These are phyloP conservation scores for Brassica juncea DNA, from an alignment of 345 rosid genomes.

Conservation along the genomic window DNA sequence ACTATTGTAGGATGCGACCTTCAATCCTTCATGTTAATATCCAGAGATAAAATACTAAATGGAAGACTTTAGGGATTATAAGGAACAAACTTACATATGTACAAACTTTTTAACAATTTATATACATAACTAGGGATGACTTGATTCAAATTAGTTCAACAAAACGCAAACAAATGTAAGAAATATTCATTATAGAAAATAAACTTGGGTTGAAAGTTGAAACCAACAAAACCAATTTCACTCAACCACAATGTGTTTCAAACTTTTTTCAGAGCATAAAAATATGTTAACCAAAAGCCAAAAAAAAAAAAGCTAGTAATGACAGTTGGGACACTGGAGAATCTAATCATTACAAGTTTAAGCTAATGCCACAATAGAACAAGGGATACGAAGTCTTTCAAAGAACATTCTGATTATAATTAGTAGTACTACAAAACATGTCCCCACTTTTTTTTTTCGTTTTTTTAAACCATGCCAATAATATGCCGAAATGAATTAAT, in stretches of 20 bases:
- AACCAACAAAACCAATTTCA: background rate
- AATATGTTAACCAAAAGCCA: background rate
- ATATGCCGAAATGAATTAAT: too few relatives aligned
- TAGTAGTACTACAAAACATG: background rate
- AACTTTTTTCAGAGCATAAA: background rate
- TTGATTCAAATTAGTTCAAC: background rate
- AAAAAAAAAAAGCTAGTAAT: background rate
- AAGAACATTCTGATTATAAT: constrained; percentile 42
- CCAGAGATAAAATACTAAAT: background rate
- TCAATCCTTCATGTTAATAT: background rate
- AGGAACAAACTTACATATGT: background rate
- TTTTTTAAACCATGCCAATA: too few relatives aligned
- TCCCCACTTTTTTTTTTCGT: too few relatives aligned
- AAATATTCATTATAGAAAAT: background rate
- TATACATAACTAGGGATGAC: background rate
- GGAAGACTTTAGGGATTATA: background rate
- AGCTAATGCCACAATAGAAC: constrained; percentile 27
- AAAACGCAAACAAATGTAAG: background rate
- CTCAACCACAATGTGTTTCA: background rate
- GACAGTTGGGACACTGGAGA: constrained; percentile 19
- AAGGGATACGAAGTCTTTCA: constrained; percentile 32
- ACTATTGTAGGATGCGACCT: background rate
- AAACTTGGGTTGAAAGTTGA: background rate
- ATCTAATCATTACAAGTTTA: constrained; percentile 36
- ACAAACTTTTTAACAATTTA: background rate